Percentiles rank a stretch among this genome's conserved stretches.
Conservation (phyloP, 345 rosid genomes). For the Cardiospermum halicacabum region DNA sequence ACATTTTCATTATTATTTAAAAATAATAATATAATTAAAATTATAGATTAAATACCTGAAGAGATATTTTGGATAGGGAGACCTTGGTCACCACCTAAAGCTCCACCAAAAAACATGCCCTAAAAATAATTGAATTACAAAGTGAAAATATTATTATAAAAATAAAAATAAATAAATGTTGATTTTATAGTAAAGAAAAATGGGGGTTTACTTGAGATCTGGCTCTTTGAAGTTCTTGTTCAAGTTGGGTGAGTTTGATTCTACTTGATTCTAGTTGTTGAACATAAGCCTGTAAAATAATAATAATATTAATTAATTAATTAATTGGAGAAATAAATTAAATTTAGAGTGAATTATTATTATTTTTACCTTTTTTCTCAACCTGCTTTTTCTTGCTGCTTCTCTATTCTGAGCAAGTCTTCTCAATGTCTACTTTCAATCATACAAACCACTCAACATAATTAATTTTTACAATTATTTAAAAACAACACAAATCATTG, state of each 20-base stretch:
- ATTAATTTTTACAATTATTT: neutral
- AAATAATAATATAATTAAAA: no score
- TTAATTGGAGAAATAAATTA: neutral
- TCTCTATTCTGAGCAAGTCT: constrained; percentile 99
- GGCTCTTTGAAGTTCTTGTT: constrained; percentile 90
- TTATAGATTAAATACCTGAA: constrained; percentile 45
- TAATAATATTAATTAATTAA: neutral
- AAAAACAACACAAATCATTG: neutral
- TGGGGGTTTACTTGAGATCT: constrained; percentile 61
- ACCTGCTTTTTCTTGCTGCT: constrained; percentile 97
- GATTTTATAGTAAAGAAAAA: neutral
- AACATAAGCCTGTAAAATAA: constrained; percentile 74
- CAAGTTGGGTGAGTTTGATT: constrained; percentile 86
- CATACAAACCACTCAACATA: neutral
- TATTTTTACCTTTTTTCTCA: constrained; percentile 71
- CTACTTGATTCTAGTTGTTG: constrained; percentile 96
- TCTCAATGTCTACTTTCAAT: constrained; percentile 58
- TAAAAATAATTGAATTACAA: no score
- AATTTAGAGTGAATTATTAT: neutral
- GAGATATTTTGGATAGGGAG: constrained; percentile 47
- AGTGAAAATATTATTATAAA: no score
- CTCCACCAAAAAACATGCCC: constrained; percentile 79
- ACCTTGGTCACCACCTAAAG: constrained; percentile 65
- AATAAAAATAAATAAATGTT: no score
- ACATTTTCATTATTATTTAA: no score